phyloP scores from a whole-genome alignment of 164 flowering plant genomes.

The Brasenia schreberi region DNA sequence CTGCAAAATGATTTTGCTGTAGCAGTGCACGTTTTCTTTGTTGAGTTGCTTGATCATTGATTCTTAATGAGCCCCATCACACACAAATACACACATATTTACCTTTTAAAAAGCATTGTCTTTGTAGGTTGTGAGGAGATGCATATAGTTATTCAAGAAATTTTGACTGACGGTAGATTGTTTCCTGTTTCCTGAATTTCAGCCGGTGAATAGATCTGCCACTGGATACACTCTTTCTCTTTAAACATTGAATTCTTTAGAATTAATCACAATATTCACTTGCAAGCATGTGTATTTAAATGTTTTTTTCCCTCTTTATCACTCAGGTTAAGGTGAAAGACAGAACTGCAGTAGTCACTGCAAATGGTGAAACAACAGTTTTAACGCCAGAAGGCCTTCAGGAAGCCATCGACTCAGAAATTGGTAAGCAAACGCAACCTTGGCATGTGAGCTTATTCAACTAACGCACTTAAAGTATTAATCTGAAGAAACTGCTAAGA shows the following conservation, averaged over 20 bases:
- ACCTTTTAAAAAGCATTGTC: too few species aligned
- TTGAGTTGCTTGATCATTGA: too few species aligned
- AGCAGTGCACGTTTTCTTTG: too few species aligned
- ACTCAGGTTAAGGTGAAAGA: conserved; percentile 73
- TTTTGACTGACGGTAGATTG: neutral
- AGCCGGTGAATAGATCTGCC: neutral
- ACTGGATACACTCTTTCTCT: neutral
- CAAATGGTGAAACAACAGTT: conserved; percentile 79
- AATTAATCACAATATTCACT: neutral
- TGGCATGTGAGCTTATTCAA: neutral
- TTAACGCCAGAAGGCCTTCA: conserved; percentile 72
- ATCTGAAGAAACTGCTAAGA: too few species aligned
- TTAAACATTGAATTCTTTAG: neutral
- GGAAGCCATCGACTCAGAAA: conserved; percentile 67
- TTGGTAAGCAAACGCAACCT: conserved; percentile 25
- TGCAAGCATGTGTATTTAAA: neutral
- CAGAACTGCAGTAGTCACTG: conserved; percentile 58
- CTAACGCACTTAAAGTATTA: too few species aligned
- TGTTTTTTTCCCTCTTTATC: neutral
- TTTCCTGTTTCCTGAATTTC: conserved; percentile 24
- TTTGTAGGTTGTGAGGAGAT: too few species aligned
- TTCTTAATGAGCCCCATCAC: too few species aligned
- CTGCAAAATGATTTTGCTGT: too few species aligned
- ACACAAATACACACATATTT: too few species aligned
- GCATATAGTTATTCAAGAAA: too few species aligned